These are phyloP conservation scores for Allium fistulosum DNA, from an alignment of 106 monocot genomes.

Conservation along the genomic window DNA sequence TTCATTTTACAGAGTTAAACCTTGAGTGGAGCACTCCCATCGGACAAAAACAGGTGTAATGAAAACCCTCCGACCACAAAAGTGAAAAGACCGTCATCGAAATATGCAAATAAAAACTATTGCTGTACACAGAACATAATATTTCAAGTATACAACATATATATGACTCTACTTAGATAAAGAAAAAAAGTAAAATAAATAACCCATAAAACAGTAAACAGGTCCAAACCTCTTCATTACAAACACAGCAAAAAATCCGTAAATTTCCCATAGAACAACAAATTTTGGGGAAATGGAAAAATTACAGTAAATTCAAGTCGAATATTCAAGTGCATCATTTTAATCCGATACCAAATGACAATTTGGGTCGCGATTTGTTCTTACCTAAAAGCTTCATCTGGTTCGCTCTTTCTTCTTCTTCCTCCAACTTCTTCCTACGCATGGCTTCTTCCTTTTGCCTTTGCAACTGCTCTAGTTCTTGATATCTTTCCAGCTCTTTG, in stretches of 20 bases:
- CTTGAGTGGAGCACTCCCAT: too few species aligned
- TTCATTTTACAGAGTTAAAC: too few species aligned
- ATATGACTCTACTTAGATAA: too few species aligned
- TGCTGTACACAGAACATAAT: too few species aligned
- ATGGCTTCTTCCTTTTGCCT: slow-evolving; percentile 89
- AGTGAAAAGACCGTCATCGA: too few species aligned
- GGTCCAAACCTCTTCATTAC: too few species aligned
- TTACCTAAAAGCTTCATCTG: slow-evolving; percentile 94
- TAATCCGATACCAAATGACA: slow-evolving; percentile 71
- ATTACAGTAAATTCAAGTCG: not conserved
- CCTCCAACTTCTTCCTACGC: slow-evolving; percentile 85
- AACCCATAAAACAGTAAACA: too few species aligned
- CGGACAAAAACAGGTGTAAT: too few species aligned
- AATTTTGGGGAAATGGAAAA: not conserved
- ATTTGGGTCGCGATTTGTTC: slow-evolving; percentile 87
- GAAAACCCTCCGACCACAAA: too few species aligned
- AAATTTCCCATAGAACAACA: not conserved
- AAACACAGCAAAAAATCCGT: not conserved
- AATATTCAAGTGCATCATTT: slow-evolving; percentile 31
- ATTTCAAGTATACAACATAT: too few species aligned
- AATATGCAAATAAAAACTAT: too few species aligned
- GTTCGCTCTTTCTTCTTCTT: slow-evolving; percentile 72
- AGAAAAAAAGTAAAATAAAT: too few species aligned
- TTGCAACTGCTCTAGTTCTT: slow-evolving; percentile 72
- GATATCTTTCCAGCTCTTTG: slow-evolving; percentile 87